Conservation (phyloP, 495 filamentous ascomycete species). For the Penicillium lagena region DNA sequence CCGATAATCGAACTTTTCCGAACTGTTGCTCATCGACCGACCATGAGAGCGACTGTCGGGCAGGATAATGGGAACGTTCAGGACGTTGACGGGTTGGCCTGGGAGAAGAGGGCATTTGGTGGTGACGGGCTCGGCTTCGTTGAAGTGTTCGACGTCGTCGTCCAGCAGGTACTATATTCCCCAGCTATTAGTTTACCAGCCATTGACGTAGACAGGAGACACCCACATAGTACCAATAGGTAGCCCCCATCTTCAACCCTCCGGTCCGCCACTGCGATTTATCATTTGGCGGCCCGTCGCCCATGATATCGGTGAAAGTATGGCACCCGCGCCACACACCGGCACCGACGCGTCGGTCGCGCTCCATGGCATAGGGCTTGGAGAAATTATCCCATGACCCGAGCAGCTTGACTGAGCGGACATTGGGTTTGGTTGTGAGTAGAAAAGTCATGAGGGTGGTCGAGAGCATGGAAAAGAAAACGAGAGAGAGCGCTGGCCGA, state of each 20-base stretch:
- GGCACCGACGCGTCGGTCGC: constrained; percentile 60
- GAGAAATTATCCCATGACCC: constrained; percentile 94
- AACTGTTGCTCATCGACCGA: constrained; percentile 31
- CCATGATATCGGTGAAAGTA: constrained; percentile 75
- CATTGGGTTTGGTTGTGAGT: constrained; percentile 55
- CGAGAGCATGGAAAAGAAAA: constrained; percentile 48
- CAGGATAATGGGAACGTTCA: constrained; percentile 69
- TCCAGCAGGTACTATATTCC: constrained; percentile 67
- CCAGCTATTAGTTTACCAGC: constrained; percentile 7
- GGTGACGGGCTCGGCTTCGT: constrained; percentile 62
- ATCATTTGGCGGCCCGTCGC: constrained; percentile 59
- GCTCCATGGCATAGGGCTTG: constrained; percentile 68
- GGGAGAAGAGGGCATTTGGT: constrained; percentile 80
- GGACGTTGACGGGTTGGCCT: constrained; percentile 75
- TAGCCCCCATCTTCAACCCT: constrained; percentile 85
- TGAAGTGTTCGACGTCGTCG: constrained; percentile 65
- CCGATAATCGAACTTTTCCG: constrained; percentile 44
- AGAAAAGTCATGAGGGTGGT: constrained; percentile 72
- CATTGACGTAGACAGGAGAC: not conserved
- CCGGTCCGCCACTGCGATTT: constrained; percentile 57
- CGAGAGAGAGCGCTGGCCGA: constrained; percentile 6
- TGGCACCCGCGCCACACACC: constrained; percentile 82
- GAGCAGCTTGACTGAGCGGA: constrained; percentile 68
- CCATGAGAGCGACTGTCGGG: constrained; percentile 36
- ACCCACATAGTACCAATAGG: constrained; percentile 90